These are phyloP conservation scores for Nemania serpens DNA, from an alignment of 2,329 filamentous ascomycete genomes.

Conservation along the genomic window DNA sequence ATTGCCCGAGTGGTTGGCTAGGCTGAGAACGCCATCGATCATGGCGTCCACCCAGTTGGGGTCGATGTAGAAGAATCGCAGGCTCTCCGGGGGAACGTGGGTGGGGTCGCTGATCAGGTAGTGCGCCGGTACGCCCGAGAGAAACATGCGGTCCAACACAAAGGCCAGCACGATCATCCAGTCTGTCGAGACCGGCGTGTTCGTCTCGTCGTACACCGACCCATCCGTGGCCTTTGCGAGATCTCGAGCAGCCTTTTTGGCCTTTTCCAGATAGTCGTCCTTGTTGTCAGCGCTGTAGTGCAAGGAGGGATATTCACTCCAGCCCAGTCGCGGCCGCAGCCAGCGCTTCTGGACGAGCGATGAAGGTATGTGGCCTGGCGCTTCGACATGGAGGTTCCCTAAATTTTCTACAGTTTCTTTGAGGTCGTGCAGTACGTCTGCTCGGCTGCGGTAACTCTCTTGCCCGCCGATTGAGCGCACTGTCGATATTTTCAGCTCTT, in stretches of 20 bases:
- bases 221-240: constrained; percentile 18
- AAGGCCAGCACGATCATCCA: constrained; percentile 45
- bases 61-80: constrained; percentile 54
- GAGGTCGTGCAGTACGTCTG: too few species aligned
- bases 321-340: too few species aligned
- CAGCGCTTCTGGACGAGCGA: too few species aligned
- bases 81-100: constrained; percentile 43
- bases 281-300: constrained; percentile 8
- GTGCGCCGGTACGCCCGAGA: constrained; percentile 46
- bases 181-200: constrained; percentile 41
- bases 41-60: constrained; percentile 41
- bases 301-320: too few species aligned
- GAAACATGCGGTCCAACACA: constrained; percentile 45
- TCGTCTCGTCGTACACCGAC: constrained; percentile 41
- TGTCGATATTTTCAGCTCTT: not conserved
- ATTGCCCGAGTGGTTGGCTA: constrained; percentile 6
- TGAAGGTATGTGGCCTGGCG: too few species aligned
- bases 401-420: too few species aligned
- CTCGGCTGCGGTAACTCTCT: too few species aligned
- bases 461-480: too few species aligned
- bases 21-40: constrained; percentile 6
- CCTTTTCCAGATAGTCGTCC: constrained; percentile 1
- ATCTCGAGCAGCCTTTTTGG: constrained; percentile 19
- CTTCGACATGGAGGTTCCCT: too few species aligned
- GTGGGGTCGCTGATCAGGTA: constrained; percentile 47